Evolutionary conservation across 257 asterid genomes (phyloP).

Genomic region (Misopates orontium): DNA sequence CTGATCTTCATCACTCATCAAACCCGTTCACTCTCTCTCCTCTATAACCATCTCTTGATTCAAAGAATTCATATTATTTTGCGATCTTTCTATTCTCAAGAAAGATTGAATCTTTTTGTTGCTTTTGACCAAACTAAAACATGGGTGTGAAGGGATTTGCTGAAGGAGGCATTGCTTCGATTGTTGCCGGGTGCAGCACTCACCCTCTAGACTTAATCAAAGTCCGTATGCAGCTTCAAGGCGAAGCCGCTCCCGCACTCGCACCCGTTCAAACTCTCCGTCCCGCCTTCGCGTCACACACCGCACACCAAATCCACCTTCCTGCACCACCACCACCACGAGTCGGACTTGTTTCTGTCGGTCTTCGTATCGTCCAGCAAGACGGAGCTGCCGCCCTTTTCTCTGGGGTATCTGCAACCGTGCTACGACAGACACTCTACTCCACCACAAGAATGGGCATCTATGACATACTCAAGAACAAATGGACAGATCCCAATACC

Average conservation of each 20-base stretch:
- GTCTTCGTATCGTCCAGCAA: conserved; percentile 43
- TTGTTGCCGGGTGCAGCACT: conserved; percentile 66
- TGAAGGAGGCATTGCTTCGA: conserved; percentile 67
- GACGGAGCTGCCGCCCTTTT: conserved; percentile 60
- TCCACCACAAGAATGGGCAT: conserved; percentile 76
- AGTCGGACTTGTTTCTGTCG: conserved; percentile 51
- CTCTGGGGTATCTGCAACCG: conserved; percentile 74
- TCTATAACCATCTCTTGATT: not conserved
- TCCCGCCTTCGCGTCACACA: conserved; percentile 62
- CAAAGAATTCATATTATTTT: not conserved
- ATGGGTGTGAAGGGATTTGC: conserved; percentile 56
- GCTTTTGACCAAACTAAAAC: not conserved
- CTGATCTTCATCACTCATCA: not conserved
- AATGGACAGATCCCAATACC: conserved; percentile 51
- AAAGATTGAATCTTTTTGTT: not conserved
- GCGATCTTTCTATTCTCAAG: not conserved
- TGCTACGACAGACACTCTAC: conserved; percentile 59
- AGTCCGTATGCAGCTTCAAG: conserved; percentile 70
- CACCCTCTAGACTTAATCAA: conserved; percentile 61
- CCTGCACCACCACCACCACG: conserved; percentile 36
- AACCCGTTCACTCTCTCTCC: not conserved
- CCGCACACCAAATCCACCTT: conserved; percentile 31
- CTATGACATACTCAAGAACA: conserved; percentile 59
- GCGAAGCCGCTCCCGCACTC: conserved; percentile 38
- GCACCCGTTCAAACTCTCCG: conserved; percentile 35